Percentiles rank a stretch among this genome's conserved stretches.
Evolutionary conservation across 2,329 filamentous ascomycete genomes (phyloP).

Genomic region (Penicillium thymicola): DNA sequence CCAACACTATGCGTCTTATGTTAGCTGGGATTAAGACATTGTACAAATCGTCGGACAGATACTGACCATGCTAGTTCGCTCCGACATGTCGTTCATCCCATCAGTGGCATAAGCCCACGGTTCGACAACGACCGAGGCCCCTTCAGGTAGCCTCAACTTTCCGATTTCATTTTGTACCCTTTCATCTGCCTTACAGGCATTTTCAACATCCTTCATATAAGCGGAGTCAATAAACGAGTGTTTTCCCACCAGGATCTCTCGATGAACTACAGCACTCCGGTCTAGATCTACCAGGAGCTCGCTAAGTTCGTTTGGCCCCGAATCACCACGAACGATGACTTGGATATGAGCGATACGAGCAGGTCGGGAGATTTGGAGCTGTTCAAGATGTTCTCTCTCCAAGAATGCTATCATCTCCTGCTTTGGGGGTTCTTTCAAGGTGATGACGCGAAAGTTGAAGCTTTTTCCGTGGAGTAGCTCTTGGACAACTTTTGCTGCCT

Average conservation of each 20-base stretch:
- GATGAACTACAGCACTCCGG: conserved; percentile 6
- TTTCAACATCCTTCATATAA: conserved; percentile 50
- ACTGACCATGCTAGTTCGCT: conserved; percentile 50
- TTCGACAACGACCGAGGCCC: conserved; percentile 49
- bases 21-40: background rate
- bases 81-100: conserved; percentile 49
- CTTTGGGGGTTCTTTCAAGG: conserved; percentile 52
- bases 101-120: conserved; percentile 54
- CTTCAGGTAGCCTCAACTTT: conserved; percentile 45
- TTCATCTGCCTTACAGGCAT: conserved; percentile 45
- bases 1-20: background rate
- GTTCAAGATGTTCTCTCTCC: conserved; percentile 41
- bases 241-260: conserved; percentile 22
- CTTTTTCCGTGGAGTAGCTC: conserved; percentile 32
- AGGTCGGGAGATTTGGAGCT: conserved; percentile 21
- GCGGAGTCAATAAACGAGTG: conserved; percentile 34
- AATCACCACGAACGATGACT: conserved; percentile 15
- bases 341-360: conserved; percentile 43
- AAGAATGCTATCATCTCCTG: conserved; percentile 47
- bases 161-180: conserved; percentile 42
- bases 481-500: conserved; percentile 32
- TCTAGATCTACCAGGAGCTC: conserved; percentile 27
- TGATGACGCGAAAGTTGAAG: conserved; percentile 50
- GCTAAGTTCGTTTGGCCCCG: conserved; percentile 16
- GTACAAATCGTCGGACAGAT: background rate